Evolutionary conservation across 768 basidiomycete species (phyloP).

Genomic region (Boletus rubescentipes): DNA sequence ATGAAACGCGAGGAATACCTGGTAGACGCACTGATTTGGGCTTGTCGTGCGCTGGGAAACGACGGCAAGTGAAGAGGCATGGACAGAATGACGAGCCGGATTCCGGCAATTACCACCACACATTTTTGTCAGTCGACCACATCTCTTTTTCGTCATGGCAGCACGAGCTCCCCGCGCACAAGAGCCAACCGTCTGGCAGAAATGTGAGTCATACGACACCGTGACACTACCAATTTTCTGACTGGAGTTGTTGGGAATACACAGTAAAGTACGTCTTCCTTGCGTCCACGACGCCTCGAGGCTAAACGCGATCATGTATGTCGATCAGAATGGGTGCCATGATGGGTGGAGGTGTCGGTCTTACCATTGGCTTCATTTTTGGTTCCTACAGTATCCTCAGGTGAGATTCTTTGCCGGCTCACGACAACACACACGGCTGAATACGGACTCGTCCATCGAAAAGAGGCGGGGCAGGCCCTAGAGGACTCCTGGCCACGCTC

Average conservation of each 20-base stretch:
- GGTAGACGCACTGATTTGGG: conserved; percentile 75
- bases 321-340: conserved; percentile 81
- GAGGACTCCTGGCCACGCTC: conserved; percentile 86
- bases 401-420: conserved; percentile 42
- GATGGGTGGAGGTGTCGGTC: conserved; percentile 91
- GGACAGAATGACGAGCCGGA: conserved; percentile 2
- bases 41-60: conserved; percentile 79
- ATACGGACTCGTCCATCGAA: neutral
- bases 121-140: neutral
- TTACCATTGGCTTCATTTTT: conserved; percentile 97
- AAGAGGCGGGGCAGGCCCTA: conserved; percentile 91
- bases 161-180: conserved; percentile 38
- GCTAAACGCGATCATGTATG: conserved; percentile 6
- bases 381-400: conserved; percentile 90
- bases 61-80: conserved; percentile 35
- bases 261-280: conserved; percentile 57
- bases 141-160: conserved; percentile 19
- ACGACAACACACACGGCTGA: conserved; percentile 3
- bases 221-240: conserved; percentile 7
- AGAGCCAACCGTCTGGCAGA: conserved; percentile 72
- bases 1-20: neutral
- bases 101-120: neutral
- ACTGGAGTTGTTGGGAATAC: conserved; percentile 1
- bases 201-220: conserved; percentile 47
- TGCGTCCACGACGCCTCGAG: neutral